Base-by-base conservation (phyloP, 495 filamentous ascomycete species). In the Pseudevernia furfuracea region DNA sequence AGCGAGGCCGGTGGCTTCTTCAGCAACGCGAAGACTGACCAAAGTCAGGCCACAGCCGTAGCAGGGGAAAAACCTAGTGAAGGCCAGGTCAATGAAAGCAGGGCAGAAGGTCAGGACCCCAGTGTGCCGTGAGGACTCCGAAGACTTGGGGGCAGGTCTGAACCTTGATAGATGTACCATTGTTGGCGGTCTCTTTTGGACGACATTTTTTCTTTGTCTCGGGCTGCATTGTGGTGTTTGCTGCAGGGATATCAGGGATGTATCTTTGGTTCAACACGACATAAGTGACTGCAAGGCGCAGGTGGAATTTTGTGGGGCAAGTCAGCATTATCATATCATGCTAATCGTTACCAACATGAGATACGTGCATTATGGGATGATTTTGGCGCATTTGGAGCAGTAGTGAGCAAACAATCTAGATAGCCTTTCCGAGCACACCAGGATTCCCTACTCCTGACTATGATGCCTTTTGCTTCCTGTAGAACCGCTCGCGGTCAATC, bases 271-370 rank as follows among this genome's bases (percentile, higher is more conserved):
- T 41, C 41, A 57, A 25, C 21, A 28, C 52, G 49, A 7, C 19
- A 21, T 49, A 21, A 60, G 23, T n/a, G n/a, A n/a, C n/a, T n/a
- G n/a, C n/a, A n/a, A n/a, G 65, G 65, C 62, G 66, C 36, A n/a
- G 38, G 52, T 8, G 57, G 38, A 17, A 23, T n/a, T 28, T 46
- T 32, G n/a, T 14, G 34, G 19, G 36, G 19, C n/a, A 32, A 17
- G 17, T 32, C 15, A 19, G 49, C 49, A 53, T 4, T 32, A 32
- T 7, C 19, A 28, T 15, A 30, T 28, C 49, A 53, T 30, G 28
- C 49, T 53, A 32, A 53, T 19, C 23, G 1, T 32, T 53, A 53
- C 49, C 25, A 53, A 53, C 23, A 53, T 53, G 28, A 17, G 11
- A 30, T 32, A 32, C 10, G 49, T 53, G 49, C 49, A 32, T 25